Base-by-base conservation (phyloP, 495 filamentous ascomycete species). In the Chaetomium tenue region DNA sequence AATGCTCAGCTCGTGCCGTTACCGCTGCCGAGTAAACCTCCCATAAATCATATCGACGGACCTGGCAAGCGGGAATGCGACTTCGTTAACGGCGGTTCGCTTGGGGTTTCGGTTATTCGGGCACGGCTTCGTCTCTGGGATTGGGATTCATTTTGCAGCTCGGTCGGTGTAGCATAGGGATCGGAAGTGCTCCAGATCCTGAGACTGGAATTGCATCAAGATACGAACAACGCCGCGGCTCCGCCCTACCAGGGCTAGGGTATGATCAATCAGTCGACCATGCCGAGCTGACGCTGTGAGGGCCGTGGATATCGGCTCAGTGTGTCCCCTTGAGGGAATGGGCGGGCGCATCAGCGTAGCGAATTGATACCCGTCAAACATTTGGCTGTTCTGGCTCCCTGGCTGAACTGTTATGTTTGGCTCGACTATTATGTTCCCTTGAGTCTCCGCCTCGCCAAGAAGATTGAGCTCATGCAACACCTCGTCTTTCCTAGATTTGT, bases 1-100 rank as follows among this genome's bases (percentile, higher is more conserved):
- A 44, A 44, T 55, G 52, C 52, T 54, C 68, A 87, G 85, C 85
- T 78, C 85, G 85, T 72, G 85, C 83, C 71, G 82, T 87, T 73
- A 78, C 77, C 68, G 84, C 77, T 52, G 72, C 81, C 70, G 85
- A 87, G 66, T 87, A 85, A 78, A 79, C 70, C 22, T 59, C 53
- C 20, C 52, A 64, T 70, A 72, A 71, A 71, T 63, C 72, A 68
- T 66, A 63, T 70, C 65, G 71, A 68, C 65, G 60, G 72, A 67
- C 69, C 66, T 68, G 69, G 63, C 72, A 40, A 65, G 66, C 66
- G 68, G 60, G 59, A 66, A 63, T 70, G 66, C 66, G 64, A 66
- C 58, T 70, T 69, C 63, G 59, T 59, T 71, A 40, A 70, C 66
- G 72, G 68, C 68, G 70, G 72, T 69, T 73, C 65, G 70, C 66